Percentiles rank a stretch among this genome's conserved stretches.
phyloP scores from a whole-genome alignment of 208 protist genomes.

The Leishmania tarentolae region DNA sequence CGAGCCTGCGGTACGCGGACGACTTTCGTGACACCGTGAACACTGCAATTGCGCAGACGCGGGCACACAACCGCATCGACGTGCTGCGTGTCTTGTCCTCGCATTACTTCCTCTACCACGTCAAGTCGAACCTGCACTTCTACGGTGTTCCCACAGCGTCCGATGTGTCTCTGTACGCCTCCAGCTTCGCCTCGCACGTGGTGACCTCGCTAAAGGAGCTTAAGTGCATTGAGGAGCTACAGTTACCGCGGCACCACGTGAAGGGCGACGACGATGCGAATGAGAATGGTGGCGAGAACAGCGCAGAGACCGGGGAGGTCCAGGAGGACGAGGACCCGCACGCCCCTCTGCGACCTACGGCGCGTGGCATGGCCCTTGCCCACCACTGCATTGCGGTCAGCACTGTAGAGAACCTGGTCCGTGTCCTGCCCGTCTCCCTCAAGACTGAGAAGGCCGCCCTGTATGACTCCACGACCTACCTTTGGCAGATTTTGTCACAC shows the following conservation, averaged over 20 bases:
- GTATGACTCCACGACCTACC: constrained; percentile 32
- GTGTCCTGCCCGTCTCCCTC: constrained; percentile 28
- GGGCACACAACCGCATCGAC: constrained; percentile 53
- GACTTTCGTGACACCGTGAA: constrained; percentile 84
- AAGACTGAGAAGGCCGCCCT: constrained; percentile 18
- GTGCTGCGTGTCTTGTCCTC: constrained; percentile 77
- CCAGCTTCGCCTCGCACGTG: constrained; percentile 67
- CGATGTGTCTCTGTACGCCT: constrained; percentile 75
- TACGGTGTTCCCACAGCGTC: constrained; percentile 72
- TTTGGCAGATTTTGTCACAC: constrained; percentile 50
- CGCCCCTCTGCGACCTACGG: constrained; percentile 47
- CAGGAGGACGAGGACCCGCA: constrained; percentile 54
- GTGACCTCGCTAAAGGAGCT: constrained; percentile 49
- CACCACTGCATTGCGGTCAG: constrained; percentile 64
- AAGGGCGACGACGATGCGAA: neutral
- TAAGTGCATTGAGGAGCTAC: constrained; percentile 52
- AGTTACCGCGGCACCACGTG: neutral
- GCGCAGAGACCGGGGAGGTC: constrained; percentile 12
- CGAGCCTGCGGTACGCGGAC: constrained; percentile 70
- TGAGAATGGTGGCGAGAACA: constrained; percentile 2
- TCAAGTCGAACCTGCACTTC: constrained; percentile 75
- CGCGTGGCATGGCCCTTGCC: constrained; percentile 65
- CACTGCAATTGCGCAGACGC: constrained; percentile 66
- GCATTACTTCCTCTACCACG: constrained; percentile 86
- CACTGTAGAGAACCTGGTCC: constrained; percentile 53